Evolutionary conservation across 345 rosid species (phyloP).

Genomic region (Salix purpurea): DNA sequence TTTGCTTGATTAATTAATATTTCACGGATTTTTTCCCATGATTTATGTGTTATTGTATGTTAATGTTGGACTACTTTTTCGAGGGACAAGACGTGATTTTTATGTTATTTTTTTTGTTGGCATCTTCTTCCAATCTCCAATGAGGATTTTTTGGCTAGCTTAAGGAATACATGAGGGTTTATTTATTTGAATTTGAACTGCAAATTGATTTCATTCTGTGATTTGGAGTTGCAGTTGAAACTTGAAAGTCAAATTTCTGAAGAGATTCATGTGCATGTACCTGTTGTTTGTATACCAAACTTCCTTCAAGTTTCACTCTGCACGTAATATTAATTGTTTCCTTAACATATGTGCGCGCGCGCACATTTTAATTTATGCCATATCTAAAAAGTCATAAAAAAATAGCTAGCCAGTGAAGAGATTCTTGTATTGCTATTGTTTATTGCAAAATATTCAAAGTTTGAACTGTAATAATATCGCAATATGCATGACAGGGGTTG

Average conservation of each 20-base stretch:
- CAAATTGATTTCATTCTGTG: background rate
- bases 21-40: background rate
- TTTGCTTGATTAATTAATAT: background rate
- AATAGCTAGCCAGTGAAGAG: background rate
- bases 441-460: background rate
- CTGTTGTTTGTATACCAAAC: background rate
- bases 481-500: background rate
- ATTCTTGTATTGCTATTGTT: background rate
- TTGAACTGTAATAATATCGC: background rate
- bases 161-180: background rate
- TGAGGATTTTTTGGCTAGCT: background rate
- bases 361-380: background rate
- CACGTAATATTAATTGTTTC: background rate
- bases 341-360: background rate
- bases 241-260: background rate
- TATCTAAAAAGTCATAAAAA: background rate
- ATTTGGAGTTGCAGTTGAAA: constrained; percentile 1
- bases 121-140: background rate
- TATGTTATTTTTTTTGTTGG: background rate
- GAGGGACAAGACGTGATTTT: background rate
- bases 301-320: background rate
- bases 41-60: background rate
- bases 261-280: background rate
- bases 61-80: background rate
- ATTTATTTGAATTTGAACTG: background rate